These are phyloP conservation scores for Pleurotus giganteus DNA, from an alignment of 768 basidiomycete species.

Conservation along the genomic window DNA sequence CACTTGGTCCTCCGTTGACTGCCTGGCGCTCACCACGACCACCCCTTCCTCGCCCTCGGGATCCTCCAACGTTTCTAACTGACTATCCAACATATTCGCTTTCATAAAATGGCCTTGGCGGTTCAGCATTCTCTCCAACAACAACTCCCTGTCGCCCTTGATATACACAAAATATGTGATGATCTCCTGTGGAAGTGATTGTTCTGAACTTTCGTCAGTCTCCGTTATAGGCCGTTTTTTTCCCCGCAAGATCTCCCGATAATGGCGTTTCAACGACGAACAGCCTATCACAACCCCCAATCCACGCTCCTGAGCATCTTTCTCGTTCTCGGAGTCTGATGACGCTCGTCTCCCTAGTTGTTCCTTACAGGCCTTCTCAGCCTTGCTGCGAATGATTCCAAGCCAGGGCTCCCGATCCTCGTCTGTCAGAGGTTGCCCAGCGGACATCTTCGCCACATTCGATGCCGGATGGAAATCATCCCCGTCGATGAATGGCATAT, in stretches of 20 bases:
- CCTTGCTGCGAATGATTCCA: constrained; percentile 61
- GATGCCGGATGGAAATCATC: constrained; percentile 81
- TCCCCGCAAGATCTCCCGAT: constrained; percentile 82
- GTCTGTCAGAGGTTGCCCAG: constrained; percentile 74
- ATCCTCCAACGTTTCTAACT: constrained; percentile 66
- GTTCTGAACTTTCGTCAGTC: constrained; percentile 22
- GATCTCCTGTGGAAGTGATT: constrained; percentile 30
- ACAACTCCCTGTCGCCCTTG: constrained; percentile 50
- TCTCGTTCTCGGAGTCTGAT: not conserved
- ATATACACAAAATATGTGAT: constrained; percentile 83
- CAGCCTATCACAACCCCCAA: constrained; percentile 80
- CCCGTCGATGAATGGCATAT: constrained; percentile 83
- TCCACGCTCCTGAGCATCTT: constrained; percentile 11
- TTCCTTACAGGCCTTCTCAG: constrained; percentile 40
- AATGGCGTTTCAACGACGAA: constrained; percentile 78
- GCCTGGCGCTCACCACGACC: constrained; percentile 55
- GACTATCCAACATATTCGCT: constrained; percentile 76
- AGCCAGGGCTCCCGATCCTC: constrained; percentile 88
- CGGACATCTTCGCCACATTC: constrained; percentile 88
- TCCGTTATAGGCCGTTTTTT: constrained; percentile 18
- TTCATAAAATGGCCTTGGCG: constrained; percentile 84
- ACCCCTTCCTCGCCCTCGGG: constrained; percentile 69
- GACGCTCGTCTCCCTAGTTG: constrained; percentile 8
- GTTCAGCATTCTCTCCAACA: constrained; percentile 62
- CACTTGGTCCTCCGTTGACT: constrained; percentile 57